Evolutionary conservation across 768 basidiomycete species (phyloP), one percentile per base, ranked within the genome.

Genomic region (Phaeolepiota aurea): DNA sequence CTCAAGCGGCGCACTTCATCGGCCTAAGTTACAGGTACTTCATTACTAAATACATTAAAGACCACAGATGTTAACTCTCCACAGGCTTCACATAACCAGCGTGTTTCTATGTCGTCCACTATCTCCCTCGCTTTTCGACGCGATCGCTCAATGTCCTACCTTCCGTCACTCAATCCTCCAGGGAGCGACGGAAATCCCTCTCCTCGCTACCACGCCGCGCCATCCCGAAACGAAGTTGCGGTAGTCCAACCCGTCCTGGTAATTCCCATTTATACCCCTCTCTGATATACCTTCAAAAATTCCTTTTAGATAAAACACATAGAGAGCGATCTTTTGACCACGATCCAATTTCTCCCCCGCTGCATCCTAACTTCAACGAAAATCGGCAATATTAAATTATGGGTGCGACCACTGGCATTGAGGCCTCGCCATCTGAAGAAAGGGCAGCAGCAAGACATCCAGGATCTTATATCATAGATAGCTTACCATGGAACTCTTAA

Each of bases 191-290:
- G 54, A 28, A 56, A 50, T 14, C 60, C 65, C 2, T 65, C 69
- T 10, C 59, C 69, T 20, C 69, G 79, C 10, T 93, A 82, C 50
- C 94, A 97, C 50, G 78, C 87, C 18, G 87, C 94, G 2, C 93
- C 92, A 2, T 87, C 89, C 2, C 71, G 91, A 16, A 91, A 85
- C 47, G 93, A 96, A 49, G 81, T 94, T 7, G 83, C 91, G 3
- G 75, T 87, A 19, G 79, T 96, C 2, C 92, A 94, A 52, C 91
- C 93, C 16, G 89, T 94, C 28, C 61, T 94, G 47, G 89, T 91
- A 51, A 50, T 75, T 68, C 23, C 10, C 18, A 32, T 16, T 31
- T 16, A 31, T 16, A n/a, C 13, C 21, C n/a, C 19, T 32, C 15
- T 4, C 31, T 13, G 40, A 12, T 9, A 28, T n/a, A 32, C 35